Conservation (phyloP, 495 filamentous ascomycete species). For the Lophiostoma macrostomum region DNA sequence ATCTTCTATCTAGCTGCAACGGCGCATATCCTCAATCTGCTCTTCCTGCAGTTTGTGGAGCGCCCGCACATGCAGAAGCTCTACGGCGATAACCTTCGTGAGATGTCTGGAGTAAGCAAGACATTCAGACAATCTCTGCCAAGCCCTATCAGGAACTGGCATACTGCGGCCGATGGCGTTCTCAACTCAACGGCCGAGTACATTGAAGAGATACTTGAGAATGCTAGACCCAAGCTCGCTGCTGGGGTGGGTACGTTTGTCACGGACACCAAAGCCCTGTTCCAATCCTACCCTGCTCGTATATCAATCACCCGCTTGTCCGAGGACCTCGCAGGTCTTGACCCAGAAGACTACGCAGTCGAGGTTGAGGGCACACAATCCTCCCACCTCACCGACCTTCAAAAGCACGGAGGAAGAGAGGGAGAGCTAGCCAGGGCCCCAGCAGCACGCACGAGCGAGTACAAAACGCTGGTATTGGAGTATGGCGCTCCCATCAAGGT, state of each 20-base stretch:
- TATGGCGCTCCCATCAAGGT: slow-evolving; percentile 91
- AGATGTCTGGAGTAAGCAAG: slow-evolving; percentile 85
- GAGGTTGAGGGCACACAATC: slow-evolving; percentile 65
- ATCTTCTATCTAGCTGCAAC: slow-evolving; percentile 81
- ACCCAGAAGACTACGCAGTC: slow-evolving; percentile 78
- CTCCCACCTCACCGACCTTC: slow-evolving; percentile 46
- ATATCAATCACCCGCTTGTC: slow-evolving; percentile 80
- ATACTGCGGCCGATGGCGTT: slow-evolving; percentile 82
- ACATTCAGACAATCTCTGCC: slow-evolving; percentile 87
- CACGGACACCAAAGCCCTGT: slow-evolving; percentile 80
- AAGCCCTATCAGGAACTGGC: slow-evolving; percentile 69
- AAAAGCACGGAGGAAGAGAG: slow-evolving; percentile 50
- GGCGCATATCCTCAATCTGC: slow-evolving; percentile 78
- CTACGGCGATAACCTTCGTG: slow-evolving; percentile 78
- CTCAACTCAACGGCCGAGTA: slow-evolving; percentile 80
- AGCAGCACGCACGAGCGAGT: slow-evolving; percentile 53
- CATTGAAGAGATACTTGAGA: slow-evolving; percentile 85
- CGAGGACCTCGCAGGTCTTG: slow-evolving; percentile 77
- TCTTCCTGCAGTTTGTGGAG: slow-evolving; percentile 90
- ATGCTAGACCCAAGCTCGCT: slow-evolving; percentile 81
- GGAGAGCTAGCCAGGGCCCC: slow-evolving; percentile 50
- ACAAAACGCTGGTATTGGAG: slow-evolving; percentile 74
- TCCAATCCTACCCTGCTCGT: slow-evolving; percentile 85
- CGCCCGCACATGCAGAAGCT: slow-evolving; percentile 98
- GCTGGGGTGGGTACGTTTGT: slow-evolving; percentile 83